Evolutionary conservation across 1,284 basidiomycete genomes (phyloP).

Genomic region (Malassezia slooffiae): DNA sequence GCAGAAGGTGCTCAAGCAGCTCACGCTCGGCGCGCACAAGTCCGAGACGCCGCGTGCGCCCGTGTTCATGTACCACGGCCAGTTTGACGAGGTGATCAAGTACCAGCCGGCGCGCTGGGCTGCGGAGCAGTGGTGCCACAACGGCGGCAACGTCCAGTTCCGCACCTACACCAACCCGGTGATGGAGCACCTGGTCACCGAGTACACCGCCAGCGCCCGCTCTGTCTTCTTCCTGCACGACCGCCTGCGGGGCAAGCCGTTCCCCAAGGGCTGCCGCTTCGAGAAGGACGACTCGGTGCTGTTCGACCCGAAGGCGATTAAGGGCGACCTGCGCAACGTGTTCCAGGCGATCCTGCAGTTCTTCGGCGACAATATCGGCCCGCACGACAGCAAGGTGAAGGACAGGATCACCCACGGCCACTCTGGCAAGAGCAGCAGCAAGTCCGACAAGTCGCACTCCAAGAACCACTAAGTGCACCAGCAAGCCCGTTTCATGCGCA

Average conservation of each 20-base stretch:
- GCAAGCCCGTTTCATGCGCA: too few relatives aligned
- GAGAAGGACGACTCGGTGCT: too few relatives aligned
- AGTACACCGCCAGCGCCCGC: neutral
- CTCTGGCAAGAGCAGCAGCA: too few relatives aligned
- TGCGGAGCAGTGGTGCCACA: neutral
- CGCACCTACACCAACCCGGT: neutral
- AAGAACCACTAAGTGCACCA: too few relatives aligned
- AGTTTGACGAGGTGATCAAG: neutral
- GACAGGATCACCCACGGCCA: too few relatives aligned
- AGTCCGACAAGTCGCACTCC: too few relatives aligned
- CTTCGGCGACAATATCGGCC: too few relatives aligned
- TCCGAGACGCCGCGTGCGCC: neutral
- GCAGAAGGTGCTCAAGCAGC: neutral
- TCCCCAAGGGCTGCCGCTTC: neutral
- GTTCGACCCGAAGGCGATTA: too few relatives aligned
- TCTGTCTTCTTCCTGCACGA: neutral
- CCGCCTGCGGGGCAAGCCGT: neutral
- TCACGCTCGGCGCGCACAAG: neutral
- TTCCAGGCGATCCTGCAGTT: too few relatives aligned
- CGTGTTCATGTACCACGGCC: slow-evolving; percentile 1
- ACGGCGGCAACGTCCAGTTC: neutral
- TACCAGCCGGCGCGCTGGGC: neutral
- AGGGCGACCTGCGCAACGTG: too few relatives aligned
- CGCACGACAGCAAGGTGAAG: too few relatives aligned
- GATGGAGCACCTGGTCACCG: neutral